Conservation (phyloP, 1,139 yeast genomes). For the Suhomyces taliae region DNA sequence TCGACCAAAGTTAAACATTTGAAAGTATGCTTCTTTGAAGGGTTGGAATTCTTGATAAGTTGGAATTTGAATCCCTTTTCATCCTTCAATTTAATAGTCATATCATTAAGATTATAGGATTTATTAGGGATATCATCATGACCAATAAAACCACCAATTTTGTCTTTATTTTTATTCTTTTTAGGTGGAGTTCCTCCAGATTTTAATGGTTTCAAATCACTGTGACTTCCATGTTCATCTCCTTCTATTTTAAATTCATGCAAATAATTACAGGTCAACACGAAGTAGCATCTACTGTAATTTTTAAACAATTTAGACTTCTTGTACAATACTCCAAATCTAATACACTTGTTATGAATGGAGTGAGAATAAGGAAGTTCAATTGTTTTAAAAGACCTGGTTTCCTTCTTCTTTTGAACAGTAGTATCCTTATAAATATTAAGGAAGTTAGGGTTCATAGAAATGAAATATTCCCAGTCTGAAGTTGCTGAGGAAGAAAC, state of each 20-base stretch:
- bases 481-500: slow-evolving; percentile 22
- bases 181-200: slow-evolving; percentile 7
- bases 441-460: slow-evolving; percentile 37
- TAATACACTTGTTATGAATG: slow-evolving; percentile 45
- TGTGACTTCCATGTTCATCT: slow-evolving; percentile 15
- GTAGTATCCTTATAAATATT: slow-evolving; percentile 31
- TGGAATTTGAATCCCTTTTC: slow-evolving; percentile 38
- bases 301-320: slow-evolving; percentile 45
- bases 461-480: slow-evolving; percentile 45
- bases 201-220: slow-evolving; percentile 1
- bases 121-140: slow-evolving; percentile 43
- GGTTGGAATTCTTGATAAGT: slow-evolving; percentile 29
- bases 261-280: slow-evolving; percentile 46
- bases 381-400: slow-evolving; percentile 31
- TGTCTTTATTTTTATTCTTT: slow-evolving; percentile 22
- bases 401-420: slow-evolving; percentile 28
- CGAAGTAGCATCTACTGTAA: slow-evolving; percentile 39
- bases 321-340: slow-evolving; percentile 45
- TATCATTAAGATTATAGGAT: slow-evolving; percentile 47
- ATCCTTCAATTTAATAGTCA: slow-evolving; percentile 33
- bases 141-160: slow-evolving; percentile 45
- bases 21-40: slow-evolving; percentile 36
- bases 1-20: slow-evolving; percentile 37
- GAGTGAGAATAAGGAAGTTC: slow-evolving; percentile 38
- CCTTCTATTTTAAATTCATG: slow-evolving; percentile 45